A percentile compares a stretch with the other conserved stretches of the same genome.
phyloP scores from a whole-genome alignment of 2,329 filamentous ascomycete species.

The Ramularia endophylla region DNA sequence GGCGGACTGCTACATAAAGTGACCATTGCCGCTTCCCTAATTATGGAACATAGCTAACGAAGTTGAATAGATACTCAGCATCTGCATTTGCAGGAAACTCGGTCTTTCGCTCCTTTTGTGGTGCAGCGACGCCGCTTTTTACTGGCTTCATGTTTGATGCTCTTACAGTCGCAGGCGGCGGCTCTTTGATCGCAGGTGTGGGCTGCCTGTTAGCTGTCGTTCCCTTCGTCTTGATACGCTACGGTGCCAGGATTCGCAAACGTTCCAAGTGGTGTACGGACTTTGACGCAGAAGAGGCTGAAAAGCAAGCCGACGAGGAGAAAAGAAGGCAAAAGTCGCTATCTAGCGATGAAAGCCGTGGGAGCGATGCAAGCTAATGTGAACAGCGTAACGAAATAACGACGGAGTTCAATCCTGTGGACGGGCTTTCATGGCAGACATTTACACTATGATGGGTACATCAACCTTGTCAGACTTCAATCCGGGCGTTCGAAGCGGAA shows the following conservation, averaged over 20 bases:
- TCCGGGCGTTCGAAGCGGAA: too few species aligned
- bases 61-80: constrained; percentile 28
- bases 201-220: constrained; percentile 30
- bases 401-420: too few species aligned
- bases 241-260: constrained; percentile 35
- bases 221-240: constrained; percentile 30
- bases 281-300: too few species aligned
- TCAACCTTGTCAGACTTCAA: too few species aligned
- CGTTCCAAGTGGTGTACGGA: constrained; percentile 15
- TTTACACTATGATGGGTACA: too few species aligned
- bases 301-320: too few species aligned
- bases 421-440: too few species aligned
- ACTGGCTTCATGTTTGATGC: constrained; percentile 29
- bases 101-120: constrained; percentile 23
- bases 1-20: constrained; percentile 43
- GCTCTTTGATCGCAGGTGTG: constrained; percentile 42
- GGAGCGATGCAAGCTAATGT: too few species aligned
- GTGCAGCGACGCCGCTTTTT: constrained; percentile 28
- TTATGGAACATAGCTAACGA: not conserved
- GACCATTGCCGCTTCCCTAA: constrained; percentile 3
- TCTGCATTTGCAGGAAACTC: constrained; percentile 29
- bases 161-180: constrained; percentile 28
- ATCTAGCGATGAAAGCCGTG: too few species aligned
- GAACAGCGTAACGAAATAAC: too few species aligned
- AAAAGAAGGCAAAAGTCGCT: too few species aligned